A percentile compares a stretch with the other conserved stretches of the same genome.
Evolutionary conservation across 257 asterid species (phyloP).

Genomic region (Nicotiana tomentosiformis): DNA sequence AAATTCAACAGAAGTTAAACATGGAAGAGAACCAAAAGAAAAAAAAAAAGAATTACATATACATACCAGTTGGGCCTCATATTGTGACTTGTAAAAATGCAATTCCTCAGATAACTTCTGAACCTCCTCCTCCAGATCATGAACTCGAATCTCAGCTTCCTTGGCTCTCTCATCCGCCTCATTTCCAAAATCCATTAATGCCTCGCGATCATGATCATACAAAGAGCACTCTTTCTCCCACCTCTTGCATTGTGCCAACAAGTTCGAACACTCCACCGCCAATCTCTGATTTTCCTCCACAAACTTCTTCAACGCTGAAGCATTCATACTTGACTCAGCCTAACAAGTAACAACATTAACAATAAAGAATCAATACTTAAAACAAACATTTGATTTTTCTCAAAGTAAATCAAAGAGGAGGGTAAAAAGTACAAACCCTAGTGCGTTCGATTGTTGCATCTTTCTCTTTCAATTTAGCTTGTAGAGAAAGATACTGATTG

Average conservation of each 20-base stretch:
- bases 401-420: background rate
- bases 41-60: background rate
- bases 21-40: background rate
- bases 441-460: constrained; percentile 58
- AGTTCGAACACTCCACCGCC: constrained; percentile 62
- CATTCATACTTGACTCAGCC: constrained; percentile 92
- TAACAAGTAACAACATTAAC: constrained; percentile 13
- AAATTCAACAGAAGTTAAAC: background rate
- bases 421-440: constrained; percentile 43
- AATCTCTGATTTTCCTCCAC: constrained; percentile 91
- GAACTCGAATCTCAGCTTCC: constrained; percentile 60
- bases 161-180: constrained; percentile 94
- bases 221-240: constrained; percentile 93
- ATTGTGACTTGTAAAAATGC: constrained; percentile 33
- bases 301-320: constrained; percentile 81
- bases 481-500: constrained; percentile 47
- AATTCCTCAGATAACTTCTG: constrained; percentile 50
- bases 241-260: constrained; percentile 65
- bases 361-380: background rate
- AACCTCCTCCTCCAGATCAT: constrained; percentile 60
- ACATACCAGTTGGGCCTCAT: constrained; percentile 45
- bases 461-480: constrained; percentile 60
- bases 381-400: background rate
- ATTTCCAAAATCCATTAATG: constrained; percentile 89
- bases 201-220: constrained; percentile 87